Conservation (phyloP, 768 basidiomycete species). For the Pisolithus microcarpus region DNA sequence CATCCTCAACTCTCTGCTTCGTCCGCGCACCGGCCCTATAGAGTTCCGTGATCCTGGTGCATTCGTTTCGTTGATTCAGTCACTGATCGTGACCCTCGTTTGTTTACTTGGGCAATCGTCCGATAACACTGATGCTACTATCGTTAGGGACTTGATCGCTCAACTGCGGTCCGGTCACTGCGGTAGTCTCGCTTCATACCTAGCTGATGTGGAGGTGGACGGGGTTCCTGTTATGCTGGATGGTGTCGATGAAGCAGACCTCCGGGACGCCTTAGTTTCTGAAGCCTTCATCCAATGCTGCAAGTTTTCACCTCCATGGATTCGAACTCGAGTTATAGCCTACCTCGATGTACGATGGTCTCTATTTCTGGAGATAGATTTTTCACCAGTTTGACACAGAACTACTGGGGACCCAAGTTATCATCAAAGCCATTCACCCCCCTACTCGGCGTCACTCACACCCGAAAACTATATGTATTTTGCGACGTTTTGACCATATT, state of each 20-base stretch:
- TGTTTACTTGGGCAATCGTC: constrained; percentile 7
- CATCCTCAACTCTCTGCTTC: constrained; percentile 41
- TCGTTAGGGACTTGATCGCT: constrained; percentile 37
- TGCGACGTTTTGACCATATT: neutral
- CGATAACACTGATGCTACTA: constrained; percentile 24
- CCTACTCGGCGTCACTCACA: constrained; percentile 39
- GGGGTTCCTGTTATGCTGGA: constrained; percentile 5
- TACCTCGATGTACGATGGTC: constrained; percentile 39
- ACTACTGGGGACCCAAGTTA: constrained; percentile 38
- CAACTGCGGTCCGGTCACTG: constrained; percentile 41
- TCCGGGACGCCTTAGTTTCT: constrained; percentile 42
- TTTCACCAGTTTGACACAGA: constrained; percentile 25
- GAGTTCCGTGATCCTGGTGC: constrained; percentile 35
- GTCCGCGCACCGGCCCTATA: constrained; percentile 37
- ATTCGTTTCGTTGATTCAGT: constrained; percentile 47
- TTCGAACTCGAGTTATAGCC: constrained; percentile 45
- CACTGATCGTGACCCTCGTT: constrained; percentile 45
- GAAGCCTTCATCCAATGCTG: constrained; percentile 38
- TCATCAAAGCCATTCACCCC: constrained; percentile 14
- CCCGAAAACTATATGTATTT: constrained; percentile 40
- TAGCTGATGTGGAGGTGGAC: constrained; percentile 7
- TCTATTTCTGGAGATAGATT: neutral
- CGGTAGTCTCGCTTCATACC: constrained; percentile 37
- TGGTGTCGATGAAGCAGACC: constrained; percentile 11
- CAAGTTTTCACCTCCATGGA: constrained; percentile 38